Conservation (phyloP, 164 flowering plant species). For the Tetrastigma voinierianum region DNA sequence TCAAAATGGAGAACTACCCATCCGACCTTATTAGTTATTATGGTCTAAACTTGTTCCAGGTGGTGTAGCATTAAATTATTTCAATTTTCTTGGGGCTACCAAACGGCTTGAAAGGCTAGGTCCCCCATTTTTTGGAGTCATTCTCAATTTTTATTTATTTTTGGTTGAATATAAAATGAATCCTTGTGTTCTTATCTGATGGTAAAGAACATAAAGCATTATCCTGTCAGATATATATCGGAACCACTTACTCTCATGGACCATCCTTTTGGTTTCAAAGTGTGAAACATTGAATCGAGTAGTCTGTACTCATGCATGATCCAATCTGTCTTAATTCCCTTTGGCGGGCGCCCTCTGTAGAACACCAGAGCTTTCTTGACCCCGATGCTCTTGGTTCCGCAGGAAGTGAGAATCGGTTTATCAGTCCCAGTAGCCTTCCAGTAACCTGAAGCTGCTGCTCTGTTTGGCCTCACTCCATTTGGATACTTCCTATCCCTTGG, state of each 20-base stretch:
- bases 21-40: too few species aligned
- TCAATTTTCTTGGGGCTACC: too few species aligned
- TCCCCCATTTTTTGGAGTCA: too few species aligned
- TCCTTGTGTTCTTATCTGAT: too few species aligned
- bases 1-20: too few species aligned
- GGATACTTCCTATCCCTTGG: constrained; percentile 46
- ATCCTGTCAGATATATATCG: too few species aligned
- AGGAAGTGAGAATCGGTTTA: constrained; percentile 25
- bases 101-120: too few species aligned
- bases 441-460: constrained; percentile 32
- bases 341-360: constrained; percentile 34
- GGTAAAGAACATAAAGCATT: too few species aligned
- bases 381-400: constrained; percentile 21
- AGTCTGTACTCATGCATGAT: constrained; percentile 40
- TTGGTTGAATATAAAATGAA: too few species aligned
- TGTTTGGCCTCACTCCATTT: constrained; percentile 36
- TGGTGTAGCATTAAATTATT: too few species aligned
- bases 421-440: constrained; percentile 44
- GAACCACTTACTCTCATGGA: constrained; percentile 26
- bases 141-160: too few species aligned
- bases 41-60: too few species aligned
- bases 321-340: constrained; percentile 38
- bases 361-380: constrained; percentile 37
- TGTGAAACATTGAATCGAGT: constrained; percentile 18
- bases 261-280: constrained; percentile 22